Conservation (phyloP, 306 rosid species). For the Quercus dentata region DNA sequence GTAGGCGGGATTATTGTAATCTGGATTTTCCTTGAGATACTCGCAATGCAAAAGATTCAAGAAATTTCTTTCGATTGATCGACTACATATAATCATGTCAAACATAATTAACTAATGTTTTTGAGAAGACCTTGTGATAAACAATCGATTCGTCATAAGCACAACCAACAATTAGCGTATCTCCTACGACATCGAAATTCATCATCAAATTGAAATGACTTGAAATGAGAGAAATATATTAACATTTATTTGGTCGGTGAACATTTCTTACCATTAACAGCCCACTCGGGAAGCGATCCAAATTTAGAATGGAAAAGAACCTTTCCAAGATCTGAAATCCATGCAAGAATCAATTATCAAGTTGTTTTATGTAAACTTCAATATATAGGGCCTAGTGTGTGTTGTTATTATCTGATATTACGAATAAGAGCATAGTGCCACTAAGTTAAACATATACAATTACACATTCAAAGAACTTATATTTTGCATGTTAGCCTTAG, state of each 20-base stretch:
- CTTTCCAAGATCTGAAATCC: constrained; percentile 45
- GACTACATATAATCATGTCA: neutral
- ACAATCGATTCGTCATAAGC: constrained; percentile 37
- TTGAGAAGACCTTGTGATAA: constrained; percentile 31
- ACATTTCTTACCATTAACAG: constrained; percentile 40
- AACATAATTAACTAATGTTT: neutral
- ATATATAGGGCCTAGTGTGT: too few species aligned
- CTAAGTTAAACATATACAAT: neutral
- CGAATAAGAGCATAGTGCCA: too few species aligned
- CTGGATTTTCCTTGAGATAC: constrained; percentile 41
- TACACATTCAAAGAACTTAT: neutral
- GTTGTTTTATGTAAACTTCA: too few species aligned
- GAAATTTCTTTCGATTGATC: neutral
- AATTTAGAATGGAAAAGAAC: constrained; percentile 33
- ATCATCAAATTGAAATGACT: neutral
- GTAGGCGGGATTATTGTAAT: neutral
- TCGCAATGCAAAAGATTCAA: neutral
- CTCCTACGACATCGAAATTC: constrained; percentile 19
- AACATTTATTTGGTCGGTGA: neutral
- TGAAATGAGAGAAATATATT: neutral
- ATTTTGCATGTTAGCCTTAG: neutral
- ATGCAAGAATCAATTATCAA: neutral
- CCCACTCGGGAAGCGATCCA: constrained; percentile 51
- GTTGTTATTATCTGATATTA: too few species aligned
- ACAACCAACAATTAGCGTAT: constrained; percentile 43